Evolutionary conservation across 2,329 filamentous ascomycete species (phyloP).

Genomic region (Neonectria sp.): DNA sequence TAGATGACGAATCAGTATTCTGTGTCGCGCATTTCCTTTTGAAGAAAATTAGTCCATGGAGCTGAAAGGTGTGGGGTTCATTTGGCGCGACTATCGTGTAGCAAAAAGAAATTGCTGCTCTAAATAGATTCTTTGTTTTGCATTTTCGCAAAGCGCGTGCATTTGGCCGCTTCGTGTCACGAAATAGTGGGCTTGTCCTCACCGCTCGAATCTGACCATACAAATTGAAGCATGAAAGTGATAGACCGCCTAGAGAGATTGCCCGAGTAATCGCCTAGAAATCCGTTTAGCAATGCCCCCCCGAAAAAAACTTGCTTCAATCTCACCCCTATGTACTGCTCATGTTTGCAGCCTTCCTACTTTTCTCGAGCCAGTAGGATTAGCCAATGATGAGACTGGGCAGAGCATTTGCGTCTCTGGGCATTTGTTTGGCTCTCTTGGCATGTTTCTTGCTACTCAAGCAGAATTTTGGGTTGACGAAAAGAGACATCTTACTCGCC

Average conservation of each 20-base stretch:
- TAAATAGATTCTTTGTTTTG: too few relatives aligned
- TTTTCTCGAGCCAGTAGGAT: not conserved
- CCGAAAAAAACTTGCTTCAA: too few relatives aligned
- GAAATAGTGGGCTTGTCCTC: not conserved
- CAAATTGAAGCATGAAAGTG: not conserved
- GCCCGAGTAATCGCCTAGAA: not conserved
- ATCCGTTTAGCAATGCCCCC: not conserved
- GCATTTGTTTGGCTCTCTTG: slow-evolving; percentile 1
- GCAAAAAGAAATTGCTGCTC: not conserved
- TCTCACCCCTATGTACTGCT: not conserved
- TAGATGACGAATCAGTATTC: slow-evolving; percentile 12
- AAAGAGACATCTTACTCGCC: slow-evolving; percentile 6
- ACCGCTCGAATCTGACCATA: not conserved
- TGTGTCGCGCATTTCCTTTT: not conserved
- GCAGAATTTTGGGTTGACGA: not conserved
- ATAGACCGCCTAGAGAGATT: not conserved
- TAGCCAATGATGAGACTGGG: slow-evolving; percentile 1
- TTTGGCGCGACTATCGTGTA: slow-evolving; percentile 17
- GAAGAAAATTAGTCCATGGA: not conserved
- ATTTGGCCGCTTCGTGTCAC: not conserved
- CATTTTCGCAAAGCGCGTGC: not conserved
- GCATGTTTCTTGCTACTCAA: slow-evolving; percentile 1
- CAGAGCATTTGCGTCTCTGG: slow-evolving; percentile 2
- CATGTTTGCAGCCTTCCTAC: not conserved
- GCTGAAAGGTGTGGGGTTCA: not conserved